Conservation (phyloP, 2,329 filamentous ascomycete species). For the Waltergamsia citrina region DNA sequence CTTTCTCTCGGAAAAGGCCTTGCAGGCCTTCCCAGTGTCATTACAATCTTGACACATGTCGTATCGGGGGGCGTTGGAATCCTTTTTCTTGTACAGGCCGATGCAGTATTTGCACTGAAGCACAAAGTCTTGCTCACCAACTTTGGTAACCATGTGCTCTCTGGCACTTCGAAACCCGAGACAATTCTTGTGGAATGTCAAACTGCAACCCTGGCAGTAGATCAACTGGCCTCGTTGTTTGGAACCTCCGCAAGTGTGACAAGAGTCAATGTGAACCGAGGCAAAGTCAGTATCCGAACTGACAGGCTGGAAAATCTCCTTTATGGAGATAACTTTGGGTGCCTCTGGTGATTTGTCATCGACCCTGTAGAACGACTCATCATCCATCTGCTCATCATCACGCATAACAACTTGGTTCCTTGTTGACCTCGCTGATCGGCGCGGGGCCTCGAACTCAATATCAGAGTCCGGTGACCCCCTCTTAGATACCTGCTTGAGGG, state of each 20-base stretch:
- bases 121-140: slow-evolving; percentile 68
- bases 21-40: slow-evolving; percentile 56
- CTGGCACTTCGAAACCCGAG: slow-evolving; percentile 63
- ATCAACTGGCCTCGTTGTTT: slow-evolving; percentile 57
- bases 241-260: slow-evolving; percentile 54
- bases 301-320: slow-evolving; percentile 63
- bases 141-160: slow-evolving; percentile 86
- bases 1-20: slow-evolving; percentile 62
- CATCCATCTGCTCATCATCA: slow-evolving; percentile 47
- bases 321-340: slow-evolving; percentile 53
- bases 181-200: slow-evolving; percentile 75
- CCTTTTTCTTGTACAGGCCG: slow-evolving; percentile 56
- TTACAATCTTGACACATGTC: slow-evolving; percentile 65
- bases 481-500: background rate
- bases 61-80: slow-evolving; percentile 58
- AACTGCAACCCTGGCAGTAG: slow-evolving; percentile 84
- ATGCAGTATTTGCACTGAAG: slow-evolving; percentile 86
- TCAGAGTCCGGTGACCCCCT: slow-evolving; percentile 24
- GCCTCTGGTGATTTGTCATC: slow-evolving; percentile 33
- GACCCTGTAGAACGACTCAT: slow-evolving; percentile 43
- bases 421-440: slow-evolving; percentile 38
- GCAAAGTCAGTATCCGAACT: slow-evolving; percentile 57
- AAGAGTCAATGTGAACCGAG: slow-evolving; percentile 57
- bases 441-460: slow-evolving; percentile 43
- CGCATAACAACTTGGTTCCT: slow-evolving; percentile 33